Conservation (phyloP, 2,329 filamentous ascomycete species). For the Fusarium sp. region DNA sequence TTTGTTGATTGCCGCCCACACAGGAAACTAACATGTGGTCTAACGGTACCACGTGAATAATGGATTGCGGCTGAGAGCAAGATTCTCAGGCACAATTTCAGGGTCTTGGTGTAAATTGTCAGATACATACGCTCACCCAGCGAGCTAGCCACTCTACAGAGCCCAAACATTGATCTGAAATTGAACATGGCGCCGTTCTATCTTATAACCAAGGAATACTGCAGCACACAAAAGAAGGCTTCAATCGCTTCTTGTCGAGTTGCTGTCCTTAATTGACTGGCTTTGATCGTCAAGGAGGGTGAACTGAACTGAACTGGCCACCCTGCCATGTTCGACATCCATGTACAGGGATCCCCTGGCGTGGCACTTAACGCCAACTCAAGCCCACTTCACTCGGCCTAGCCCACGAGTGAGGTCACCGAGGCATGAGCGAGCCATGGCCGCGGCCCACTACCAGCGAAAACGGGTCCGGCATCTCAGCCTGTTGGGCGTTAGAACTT, state of each 20-base stretch:
- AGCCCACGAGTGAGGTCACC: constrained; percentile 25
- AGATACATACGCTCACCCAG: not conserved
- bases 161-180: not conserved
- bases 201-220: not conserved
- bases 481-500: constrained; percentile 38
- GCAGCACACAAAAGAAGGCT: constrained; percentile 7
- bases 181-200: not conserved
- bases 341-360: constrained; percentile 30
- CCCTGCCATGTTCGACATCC: constrained; percentile 14
- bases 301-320: not conserved
- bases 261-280: constrained; percentile 16
- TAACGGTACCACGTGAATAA: constrained; percentile 39
- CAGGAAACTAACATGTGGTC: constrained; percentile 23
- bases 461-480: constrained; percentile 43
- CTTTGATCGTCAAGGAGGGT: constrained; percentile 9
- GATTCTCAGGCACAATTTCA: constrained; percentile 20
- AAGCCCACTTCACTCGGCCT: constrained; percentile 6
- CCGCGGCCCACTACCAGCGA: constrained; percentile 19
- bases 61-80: constrained; percentile 19
- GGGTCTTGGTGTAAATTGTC: not conserved
- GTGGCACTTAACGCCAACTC: constrained; percentile 28
- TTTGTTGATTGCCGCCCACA: constrained; percentile 8
- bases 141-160: not conserved
- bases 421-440: constrained; percentile 26
- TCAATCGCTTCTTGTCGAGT: constrained; percentile 29